These are phyloP conservation scores for Eucalyptus globulus DNA, from an alignment of 345 rosid genomes.

Conservation along the genomic window DNA sequence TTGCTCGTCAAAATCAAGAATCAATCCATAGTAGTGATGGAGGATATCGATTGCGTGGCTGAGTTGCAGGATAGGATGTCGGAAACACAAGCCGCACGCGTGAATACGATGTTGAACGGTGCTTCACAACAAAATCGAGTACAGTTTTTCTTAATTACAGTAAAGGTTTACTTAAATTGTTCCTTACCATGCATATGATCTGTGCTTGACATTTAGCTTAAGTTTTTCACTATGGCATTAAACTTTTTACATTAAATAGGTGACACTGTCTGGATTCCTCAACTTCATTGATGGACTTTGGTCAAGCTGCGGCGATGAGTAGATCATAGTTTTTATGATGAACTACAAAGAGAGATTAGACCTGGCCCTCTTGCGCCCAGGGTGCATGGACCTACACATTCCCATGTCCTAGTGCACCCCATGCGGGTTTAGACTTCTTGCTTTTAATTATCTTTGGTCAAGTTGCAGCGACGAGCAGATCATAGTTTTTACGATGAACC, in stretches of 20 bases:
- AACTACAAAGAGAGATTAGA: constrained; percentile 45
- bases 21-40: neutral
- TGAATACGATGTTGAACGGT: no score
- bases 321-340: no score
- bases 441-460: neutral
- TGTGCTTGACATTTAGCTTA: no score
- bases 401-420: constrained; percentile 61
- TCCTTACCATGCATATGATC: no score
- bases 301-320: no score
- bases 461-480: accelerated
- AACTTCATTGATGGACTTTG: no score
- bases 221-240: no score
- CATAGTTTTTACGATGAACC: constrained; percentile 50
- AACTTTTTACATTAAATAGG: no score
- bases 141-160: no score
- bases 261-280: no score
- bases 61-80: neutral
- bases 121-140: no score
- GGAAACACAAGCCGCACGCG: neutral
- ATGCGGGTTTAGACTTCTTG: constrained; percentile 33
- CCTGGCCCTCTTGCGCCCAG: constrained; percentile 54
- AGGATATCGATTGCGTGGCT: constrained; percentile 3
- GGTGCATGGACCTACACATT: constrained; percentile 79
- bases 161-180: no score
- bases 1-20: neutral